These are phyloP conservation scores for Camptophora hylomeconis DNA, from an alignment of 2,329 filamentous ascomycete species.

Conservation along the genomic window DNA sequence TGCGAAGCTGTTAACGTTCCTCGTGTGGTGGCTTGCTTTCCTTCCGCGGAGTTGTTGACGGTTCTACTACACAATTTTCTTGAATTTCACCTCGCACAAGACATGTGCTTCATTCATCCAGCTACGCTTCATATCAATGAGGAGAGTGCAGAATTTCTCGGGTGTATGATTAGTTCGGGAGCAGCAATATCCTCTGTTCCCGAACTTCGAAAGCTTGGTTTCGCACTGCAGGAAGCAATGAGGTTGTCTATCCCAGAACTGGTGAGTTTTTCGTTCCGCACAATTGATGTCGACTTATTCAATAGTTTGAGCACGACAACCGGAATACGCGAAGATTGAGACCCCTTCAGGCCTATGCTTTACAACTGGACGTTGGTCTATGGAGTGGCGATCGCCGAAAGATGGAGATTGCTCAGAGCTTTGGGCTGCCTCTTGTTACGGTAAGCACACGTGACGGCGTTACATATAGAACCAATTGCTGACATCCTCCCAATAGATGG, in stretches of 20 bases:
- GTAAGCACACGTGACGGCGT: not conserved
- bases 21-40: slow-evolving; percentile 36
- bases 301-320: slow-evolving; percentile 24
- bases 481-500: too few relatives aligned
- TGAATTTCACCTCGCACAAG: slow-evolving; percentile 16
- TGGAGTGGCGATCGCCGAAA: slow-evolving; percentile 28
- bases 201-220: slow-evolving; percentile 28
- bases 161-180: slow-evolving; percentile 25
- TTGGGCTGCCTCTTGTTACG: too few relatives aligned
- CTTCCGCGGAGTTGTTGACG: slow-evolving; percentile 27
- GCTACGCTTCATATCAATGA: slow-evolving; percentile 26
- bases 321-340: slow-evolving; percentile 21
- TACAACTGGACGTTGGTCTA: slow-evolving; percentile 23
- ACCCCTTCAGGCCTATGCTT: slow-evolving; percentile 23
- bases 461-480: not conserved
- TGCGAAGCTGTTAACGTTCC: slow-evolving; percentile 39
- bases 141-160: slow-evolving; percentile 25
- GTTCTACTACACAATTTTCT: slow-evolving; percentile 28
- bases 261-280: too few relatives aligned
- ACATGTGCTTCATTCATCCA: slow-evolving; percentile 25
- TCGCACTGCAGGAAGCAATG: slow-evolving; percentile 28
- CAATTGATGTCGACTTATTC: too few relatives aligned
- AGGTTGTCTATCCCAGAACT: slow-evolving; percentile 22
- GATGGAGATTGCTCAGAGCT: slow-evolving; percentile 29
- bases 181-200: slow-evolving; percentile 26